A percentile compares a stretch with the other conserved stretches of the same genome.
phyloP scores from a whole-genome alignment of 768 basidiomycete species.

The Termitomyces sp. region DNA sequence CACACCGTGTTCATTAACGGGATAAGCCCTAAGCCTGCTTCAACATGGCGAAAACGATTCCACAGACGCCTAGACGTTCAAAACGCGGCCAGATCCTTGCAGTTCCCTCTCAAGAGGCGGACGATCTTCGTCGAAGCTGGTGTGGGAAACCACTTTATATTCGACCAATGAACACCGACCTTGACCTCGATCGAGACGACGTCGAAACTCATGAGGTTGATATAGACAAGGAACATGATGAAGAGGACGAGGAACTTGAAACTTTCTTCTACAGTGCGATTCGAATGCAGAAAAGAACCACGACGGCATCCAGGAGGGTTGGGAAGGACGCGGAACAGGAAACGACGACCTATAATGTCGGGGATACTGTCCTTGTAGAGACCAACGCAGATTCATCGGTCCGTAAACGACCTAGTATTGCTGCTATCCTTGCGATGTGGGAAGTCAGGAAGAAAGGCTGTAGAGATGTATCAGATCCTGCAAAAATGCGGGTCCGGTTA shows the following conservation, averaged over 20 bases:
- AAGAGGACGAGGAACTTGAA: conserved; percentile 17
- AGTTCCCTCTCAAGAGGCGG: conserved; percentile 16
- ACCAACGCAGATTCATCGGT: conserved; percentile 35
- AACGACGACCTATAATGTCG: conserved; percentile 36
- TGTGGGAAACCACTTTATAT: conserved; percentile 18
- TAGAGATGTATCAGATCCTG: conserved; percentile 20
- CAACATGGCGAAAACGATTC: conserved; percentile 8
- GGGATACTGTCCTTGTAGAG: conserved; percentile 63
- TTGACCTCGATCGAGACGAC: conserved; percentile 19
- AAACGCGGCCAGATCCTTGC: conserved; percentile 25
- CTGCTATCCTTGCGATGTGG: conserved; percentile 70
- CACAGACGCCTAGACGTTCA: conserved; percentile 25
- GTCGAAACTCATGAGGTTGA: conserved; percentile 5
- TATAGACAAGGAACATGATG: conserved; percentile 7
- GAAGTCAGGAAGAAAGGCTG: conserved; percentile 30
- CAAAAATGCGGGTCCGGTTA: conserved; percentile 50
- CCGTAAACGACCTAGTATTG: conserved; percentile 51
- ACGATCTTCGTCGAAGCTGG: conserved; percentile 19
- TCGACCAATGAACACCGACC: conserved; percentile 16
- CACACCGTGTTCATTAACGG: neutral
- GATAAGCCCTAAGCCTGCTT: no score
- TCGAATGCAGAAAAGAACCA: conserved; percentile 23
- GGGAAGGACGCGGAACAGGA: conserved; percentile 10
- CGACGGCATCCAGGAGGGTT: conserved; percentile 15
- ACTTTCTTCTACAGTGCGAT: conserved; percentile 31